phyloP scores from a whole-genome alignment of 2,329 filamentous ascomycete species.

The Helminthosporium solani region DNA sequence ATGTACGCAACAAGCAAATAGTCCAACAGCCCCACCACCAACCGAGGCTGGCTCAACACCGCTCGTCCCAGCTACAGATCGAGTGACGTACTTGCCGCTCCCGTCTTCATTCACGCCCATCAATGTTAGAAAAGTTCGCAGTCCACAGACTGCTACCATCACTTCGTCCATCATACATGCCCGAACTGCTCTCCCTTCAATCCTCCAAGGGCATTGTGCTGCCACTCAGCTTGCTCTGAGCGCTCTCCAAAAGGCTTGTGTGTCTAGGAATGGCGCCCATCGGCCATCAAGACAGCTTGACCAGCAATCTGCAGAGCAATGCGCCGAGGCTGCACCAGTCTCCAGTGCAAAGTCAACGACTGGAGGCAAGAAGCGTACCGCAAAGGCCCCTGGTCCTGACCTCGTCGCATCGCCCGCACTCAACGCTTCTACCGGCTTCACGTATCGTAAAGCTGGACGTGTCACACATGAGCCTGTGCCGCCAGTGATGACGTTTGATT shows the following conservation, averaged over 20 bases:
- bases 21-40: background rate
- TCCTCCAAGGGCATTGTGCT: constrained; percentile 7
- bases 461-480: constrained; percentile 16
- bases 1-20: background rate
- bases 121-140: background rate
- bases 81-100: background rate
- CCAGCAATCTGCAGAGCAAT: constrained; percentile 18
- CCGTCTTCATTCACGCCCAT: constrained; percentile 1
- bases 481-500: constrained; percentile 26
- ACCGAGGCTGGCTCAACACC: background rate
- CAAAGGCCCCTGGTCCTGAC: constrained; percentile 9
- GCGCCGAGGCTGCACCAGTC: constrained; percentile 1
- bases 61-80: background rate
- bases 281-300: constrained; percentile 8
- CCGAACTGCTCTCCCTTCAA: background rate
- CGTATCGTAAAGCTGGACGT: constrained; percentile 23
- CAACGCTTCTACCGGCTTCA: constrained; percentile 28
- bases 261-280: constrained; percentile 1
- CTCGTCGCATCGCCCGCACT: constrained; percentile 24
- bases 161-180: background rate
- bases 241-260: constrained; percentile 5
- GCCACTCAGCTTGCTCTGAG: constrained; percentile 3
- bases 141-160: background rate
- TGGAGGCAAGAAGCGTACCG: background rate
- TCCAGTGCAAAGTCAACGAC: background rate